Evolutionary conservation across 345 rosid species (phyloP), one percentile per base, ranked within the genome.

Genomic region (Pistacia vera): DNA sequence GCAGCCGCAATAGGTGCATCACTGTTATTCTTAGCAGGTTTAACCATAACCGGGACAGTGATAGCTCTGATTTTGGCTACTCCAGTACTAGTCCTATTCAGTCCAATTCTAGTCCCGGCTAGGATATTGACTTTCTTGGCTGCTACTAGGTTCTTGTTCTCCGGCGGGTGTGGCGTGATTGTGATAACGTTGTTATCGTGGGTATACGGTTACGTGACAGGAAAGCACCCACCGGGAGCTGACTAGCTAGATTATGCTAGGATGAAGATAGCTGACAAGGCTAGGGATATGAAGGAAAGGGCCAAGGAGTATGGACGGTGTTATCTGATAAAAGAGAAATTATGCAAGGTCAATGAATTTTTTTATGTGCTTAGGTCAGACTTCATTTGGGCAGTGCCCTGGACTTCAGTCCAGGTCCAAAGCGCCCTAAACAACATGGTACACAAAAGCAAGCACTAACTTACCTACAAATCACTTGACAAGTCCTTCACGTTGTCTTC

Each of bases 81-180:
- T 0, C 90, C 94, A 0, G 14, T 88, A 0, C 74, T 91, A 71
- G 90, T 91, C 46, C 9, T 93, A 4, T 91, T 80, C 30, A 90
- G 94, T 33, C 93, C 97, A 3, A 62, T 93, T 55, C 65, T 93
- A 1, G 86, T 93, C 8, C 94, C 96, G 0, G 88, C 93, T 1
- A 91, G 49, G 51, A 79, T 86, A 11, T 78, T 63, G 2, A 4
- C 77, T 33, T 66, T 78, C 54, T 18, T 90, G 72, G 75, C 78
- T 10, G 49, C 70, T n/a, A 3, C 58, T 3, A 93, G 96, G 12
- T 85, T 93, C 72, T 56, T 88, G n/a, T n/a, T n/a, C n/a, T n/a
- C n/a, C n/a, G n/a, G n/a, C n/a, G 89, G 84, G 0, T 89, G 81
- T 72, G 92, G 95, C 1, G 79, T 81, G 71, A 90, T 89, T 11